Evolutionary conservation across 768 basidiomycete genomes (phyloP), one percentile per base, ranked within the genome.

Genomic region (Leccinum uliginosum): DNA sequence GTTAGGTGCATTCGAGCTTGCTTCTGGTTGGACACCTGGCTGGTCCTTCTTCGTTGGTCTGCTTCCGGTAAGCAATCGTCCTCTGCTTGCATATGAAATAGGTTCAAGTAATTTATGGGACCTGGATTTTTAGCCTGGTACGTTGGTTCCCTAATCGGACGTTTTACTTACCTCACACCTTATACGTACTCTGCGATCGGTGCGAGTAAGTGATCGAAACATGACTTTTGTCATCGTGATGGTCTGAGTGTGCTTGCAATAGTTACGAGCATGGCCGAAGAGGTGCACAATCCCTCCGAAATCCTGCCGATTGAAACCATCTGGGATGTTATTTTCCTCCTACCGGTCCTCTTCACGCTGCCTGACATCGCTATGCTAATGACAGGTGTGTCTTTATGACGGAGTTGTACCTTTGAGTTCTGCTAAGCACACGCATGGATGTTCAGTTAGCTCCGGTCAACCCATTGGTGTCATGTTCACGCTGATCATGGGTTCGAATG

Each of bases 11-110:
- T 87, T 85, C 53, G 80, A 86, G 62, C 79, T 83, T n/a, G 68
- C 73, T n/a, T 82, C 85, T 0, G 86, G 86, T 6, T 87, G 85
- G 85, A 78, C 77, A 2, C 76, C 82, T 12, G 86, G 83, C 30
- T 87, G 84, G 84, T 76, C 83, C 0, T 87, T 86, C 65, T 87
- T 86, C 66, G 82, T 86, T 32, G 85, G 85, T 30, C 63, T 85
- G 21, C 74, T 84, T 21, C 83, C 80, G 44, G 83, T 83, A 71
- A 57, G 78, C 53, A 23, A 50, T 35, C 11, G 3, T 46, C 46
- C 6, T n/a, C 24, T 44, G 9, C 19, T n/a, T 19, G 21, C 8
- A 6, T 9, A 12, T 12, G n/a, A 60, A 34, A 51, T 21, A 26
- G n/a, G n/a, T n/a, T n/a, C n/a, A n/a, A n/a, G n/a, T n/a, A 50